phyloP scores from a whole-genome alignment of 2,329 filamentous ascomycete species.

The Fusarium drepaniforme region DNA sequence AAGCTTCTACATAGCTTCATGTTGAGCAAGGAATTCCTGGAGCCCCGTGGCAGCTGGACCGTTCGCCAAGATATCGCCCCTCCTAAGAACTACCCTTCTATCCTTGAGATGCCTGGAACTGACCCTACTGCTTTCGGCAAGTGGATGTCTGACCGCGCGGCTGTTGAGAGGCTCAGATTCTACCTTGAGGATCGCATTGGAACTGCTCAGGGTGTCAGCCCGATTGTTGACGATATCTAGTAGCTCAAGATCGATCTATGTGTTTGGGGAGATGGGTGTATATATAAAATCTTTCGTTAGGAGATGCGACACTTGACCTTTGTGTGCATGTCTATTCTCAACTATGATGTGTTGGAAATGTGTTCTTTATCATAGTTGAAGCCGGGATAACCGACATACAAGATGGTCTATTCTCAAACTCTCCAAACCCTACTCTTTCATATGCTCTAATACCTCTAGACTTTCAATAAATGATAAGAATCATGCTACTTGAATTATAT shows the following conservation, averaged over 20 bases:
- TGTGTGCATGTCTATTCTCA: background rate
- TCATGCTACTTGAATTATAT: background rate
- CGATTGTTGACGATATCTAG: constrained; percentile 4
- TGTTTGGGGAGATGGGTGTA: background rate
- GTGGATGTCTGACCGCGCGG: constrained; percentile 11
- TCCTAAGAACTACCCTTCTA: constrained; percentile 1
- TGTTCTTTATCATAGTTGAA: too few species aligned
- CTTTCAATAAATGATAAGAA: background rate
- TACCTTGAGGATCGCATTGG: constrained; percentile 28
- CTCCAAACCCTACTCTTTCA: background rate
- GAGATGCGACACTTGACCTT: background rate
- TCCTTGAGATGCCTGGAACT: constrained; percentile 18
- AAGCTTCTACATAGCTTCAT: constrained; percentile 28
- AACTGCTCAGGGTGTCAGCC: background rate
- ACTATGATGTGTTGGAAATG: background rate
- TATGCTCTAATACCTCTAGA: background rate
- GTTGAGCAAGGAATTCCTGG: constrained; percentile 14
- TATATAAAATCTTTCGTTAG: background rate
- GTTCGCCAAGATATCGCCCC: constrained; percentile 13
- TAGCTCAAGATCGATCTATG: background rate
- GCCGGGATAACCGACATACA: too few species aligned
- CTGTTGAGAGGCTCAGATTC: constrained; percentile 25
- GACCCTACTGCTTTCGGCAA: constrained; percentile 17
- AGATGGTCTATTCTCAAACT: background rate
- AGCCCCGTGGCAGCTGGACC: constrained; percentile 1